Base-by-base conservation (phyloP, 768 basidiomycete genomes). In the Suillus cothurnatus region DNA sequence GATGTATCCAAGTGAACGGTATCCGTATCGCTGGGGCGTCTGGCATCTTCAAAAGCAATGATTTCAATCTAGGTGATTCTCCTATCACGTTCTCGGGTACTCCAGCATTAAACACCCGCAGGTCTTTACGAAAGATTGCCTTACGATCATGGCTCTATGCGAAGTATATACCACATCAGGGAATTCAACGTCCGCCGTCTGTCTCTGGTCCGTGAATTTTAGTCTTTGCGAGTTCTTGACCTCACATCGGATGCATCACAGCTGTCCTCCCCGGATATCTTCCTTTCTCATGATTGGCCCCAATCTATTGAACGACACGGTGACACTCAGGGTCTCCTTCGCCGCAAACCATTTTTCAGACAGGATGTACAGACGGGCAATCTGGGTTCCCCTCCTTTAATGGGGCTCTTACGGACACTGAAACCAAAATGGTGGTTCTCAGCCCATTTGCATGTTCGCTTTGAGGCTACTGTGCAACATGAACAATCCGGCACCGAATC, bases 271-370 rank as follows among this genome's bases (percentile, higher is more conserved):
- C 84, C 89, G 7, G 78, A 88, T 34, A 84, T 99, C 32, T 93
- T 98, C 81, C 82, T 99, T 41, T 98, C 96, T 2, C 97, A 99
- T 73, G 97, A 99, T 77, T 99, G 97, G 97, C 97, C 97, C 0
- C 84, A 86, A 49, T 83, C 83, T 2, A 95, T 99, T 62, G 94
- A 92, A 65, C 86, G 88, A 11, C 82, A 95, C 68, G 95, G 96
- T 21, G 84, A 98, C 71, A 75, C 89, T 8, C 70, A 72, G 7
- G 81, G 71, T 11, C 81, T 99, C 0, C 78, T 99, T 17, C 81
- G 87, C 3, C 84, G 86, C 50, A 99, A 96, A 74, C 87, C 88
- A 0, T 92, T 90, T 78, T 90, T 98, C 73, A 81, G 82, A 41
- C 78, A 81, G 31, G 94, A 98, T 76, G 83, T 95, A 66, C 74